Evolutionary conservation across 768 basidiomycete species (phyloP), one percentile per base, ranked within the genome.

Genomic region (Leucosporidium creatinivorum): DNA sequence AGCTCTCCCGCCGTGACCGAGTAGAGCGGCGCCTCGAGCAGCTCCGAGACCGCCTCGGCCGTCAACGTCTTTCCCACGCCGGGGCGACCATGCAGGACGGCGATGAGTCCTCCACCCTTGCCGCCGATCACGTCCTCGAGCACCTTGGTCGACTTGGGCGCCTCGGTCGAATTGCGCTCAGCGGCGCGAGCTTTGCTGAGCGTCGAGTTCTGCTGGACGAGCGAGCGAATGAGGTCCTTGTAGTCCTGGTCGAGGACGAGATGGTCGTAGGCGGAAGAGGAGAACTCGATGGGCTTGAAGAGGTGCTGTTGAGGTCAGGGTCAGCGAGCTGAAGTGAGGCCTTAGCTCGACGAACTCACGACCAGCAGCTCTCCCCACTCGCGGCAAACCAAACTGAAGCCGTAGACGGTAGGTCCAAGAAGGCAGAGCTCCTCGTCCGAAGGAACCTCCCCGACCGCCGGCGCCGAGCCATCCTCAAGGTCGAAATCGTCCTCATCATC

Each of bases 21-120:
- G 56, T 63, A 67, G 13, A 62, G 61, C 26, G 66, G 66, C 8
- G 63, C 94, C 73, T 96, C 97, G 62, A 98, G 82, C 89, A 97
- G 94, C 79, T 96, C 97, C 12, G 94, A 94, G 68, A 99, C 97
- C 82, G 97, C 94, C 52, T 94, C 83, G 5, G 94, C 94, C 79
- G 98, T 91, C 15, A 99, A 83, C 0, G 94, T 99, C 80, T 99
- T 99, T 67, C 94, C 94, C 8, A 62, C 61, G 23, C 62, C 62
- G 26, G 62, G 62, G 9, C 33, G 44, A 21, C 62, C 62, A 21
- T 63, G 62, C 8, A 63, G 39, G 7, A 83, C 83, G 58, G 85
- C 79, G 25, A 87, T 83, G 48, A 85, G 77, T 19, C 83, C 83
- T n/a, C 84, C 83, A 0, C 85, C 86, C 73, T 87, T 86, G 47